phyloP scores from a whole-genome alignment of 192 early-diverging fungal genomes.

The Coemansia sp. region DNA sequence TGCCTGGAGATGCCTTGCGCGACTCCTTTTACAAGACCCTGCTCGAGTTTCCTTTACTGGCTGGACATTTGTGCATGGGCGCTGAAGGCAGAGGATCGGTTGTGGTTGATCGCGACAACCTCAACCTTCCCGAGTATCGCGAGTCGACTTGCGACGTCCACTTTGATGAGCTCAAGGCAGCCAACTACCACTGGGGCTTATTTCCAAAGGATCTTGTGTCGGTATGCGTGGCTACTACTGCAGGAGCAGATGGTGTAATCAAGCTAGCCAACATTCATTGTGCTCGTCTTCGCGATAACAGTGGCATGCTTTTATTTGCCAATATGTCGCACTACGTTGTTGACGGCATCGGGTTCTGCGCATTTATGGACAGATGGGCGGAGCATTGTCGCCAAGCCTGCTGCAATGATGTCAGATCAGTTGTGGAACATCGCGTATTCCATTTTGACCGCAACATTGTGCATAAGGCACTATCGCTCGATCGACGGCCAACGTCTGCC shows the following conservation, averaged over 20 bases:
- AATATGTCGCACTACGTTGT: conserved; percentile 28
- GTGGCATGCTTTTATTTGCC: conserved; percentile 28
- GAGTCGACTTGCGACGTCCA: conserved; percentile 19
- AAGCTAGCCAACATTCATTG: conserved; percentile 21
- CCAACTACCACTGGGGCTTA: conserved; percentile 17
- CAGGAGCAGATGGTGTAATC: conserved; percentile 8
- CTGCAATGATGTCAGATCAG: no score
- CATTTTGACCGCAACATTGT: not conserved
- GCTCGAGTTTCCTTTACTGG: conserved; percentile 29
- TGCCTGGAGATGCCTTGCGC: conserved; percentile 17
- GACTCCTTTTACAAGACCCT: conserved; percentile 22
- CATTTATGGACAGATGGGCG: conserved; percentile 33
- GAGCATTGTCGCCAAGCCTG: not conserved
- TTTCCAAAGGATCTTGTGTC: conserved; percentile 7
- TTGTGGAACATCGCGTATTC: not conserved
- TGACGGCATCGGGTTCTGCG: conserved; percentile 17
- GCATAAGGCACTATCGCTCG: not conserved
- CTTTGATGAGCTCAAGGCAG: conserved; percentile 15
- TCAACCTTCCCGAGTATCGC: conserved; percentile 38
- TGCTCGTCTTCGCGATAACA: conserved; percentile 23
- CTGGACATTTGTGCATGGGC: conserved; percentile 10
- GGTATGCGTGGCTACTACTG: not conserved
- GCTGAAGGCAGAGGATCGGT: not conserved
- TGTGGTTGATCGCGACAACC: conserved; percentile 10
- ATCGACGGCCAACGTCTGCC: not conserved